Evolutionary conservation across 2,329 filamentous ascomycete genomes (phyloP).

Genomic region (Aspergillus piperis): DNA sequence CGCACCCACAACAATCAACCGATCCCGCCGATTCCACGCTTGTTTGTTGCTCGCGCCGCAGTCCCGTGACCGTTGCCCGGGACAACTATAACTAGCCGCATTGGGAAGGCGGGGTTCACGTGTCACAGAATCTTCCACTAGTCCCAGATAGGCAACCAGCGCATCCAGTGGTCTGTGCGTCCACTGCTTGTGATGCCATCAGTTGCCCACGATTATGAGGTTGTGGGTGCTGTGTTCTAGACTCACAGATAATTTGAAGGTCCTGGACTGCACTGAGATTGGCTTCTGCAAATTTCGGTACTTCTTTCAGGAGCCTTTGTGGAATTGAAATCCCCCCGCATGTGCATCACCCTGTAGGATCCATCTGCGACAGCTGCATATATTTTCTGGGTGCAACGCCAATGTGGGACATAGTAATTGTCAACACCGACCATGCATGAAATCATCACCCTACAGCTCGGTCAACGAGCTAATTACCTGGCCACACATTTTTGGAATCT

Average conservation of each 20-base stretch:
- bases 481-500: conserved; percentile 98
- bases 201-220: background rate
- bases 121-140: conserved; percentile 14
- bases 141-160: conserved; percentile 5
- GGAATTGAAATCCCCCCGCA: background rate
- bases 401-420: background rate
- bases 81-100: conserved; percentile 23
- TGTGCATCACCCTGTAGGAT: background rate
- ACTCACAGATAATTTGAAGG: background rate
- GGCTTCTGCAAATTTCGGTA: background rate
- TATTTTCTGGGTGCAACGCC: background rate
- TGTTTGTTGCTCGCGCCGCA: conserved; percentile 31
- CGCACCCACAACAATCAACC: conserved; percentile 27
- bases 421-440: conserved; percentile 70
- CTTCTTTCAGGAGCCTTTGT: background rate
- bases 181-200: conserved; percentile 7
- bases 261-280: background rate
- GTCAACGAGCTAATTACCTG: conserved; percentile 87
- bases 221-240: background rate
- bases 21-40: conserved; percentile 14
- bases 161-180: conserved; percentile 10
- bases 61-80: conserved; percentile 37
- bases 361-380: conserved; percentile 6
- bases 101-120: conserved; percentile 22
- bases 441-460: conserved; percentile 90